Evolutionary conservation across 306 rosid species (phyloP), one percentile per base, ranked within the genome.

Genomic region (Trifolium dubium): DNA sequence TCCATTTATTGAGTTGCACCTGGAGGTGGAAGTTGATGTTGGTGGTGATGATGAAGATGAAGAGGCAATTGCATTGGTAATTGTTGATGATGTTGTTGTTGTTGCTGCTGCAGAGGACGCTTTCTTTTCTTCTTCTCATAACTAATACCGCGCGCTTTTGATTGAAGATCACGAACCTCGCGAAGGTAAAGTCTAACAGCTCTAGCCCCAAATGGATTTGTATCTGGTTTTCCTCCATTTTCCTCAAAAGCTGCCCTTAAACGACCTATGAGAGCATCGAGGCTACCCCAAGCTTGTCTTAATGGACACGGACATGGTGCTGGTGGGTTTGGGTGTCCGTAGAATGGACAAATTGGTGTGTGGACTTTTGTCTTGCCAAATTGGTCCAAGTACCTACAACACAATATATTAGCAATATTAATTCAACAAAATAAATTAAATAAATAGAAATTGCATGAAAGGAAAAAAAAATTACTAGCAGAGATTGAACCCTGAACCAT

Each of bases 291-390:
- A 0, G 99, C 99, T 73, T 95, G 99, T 10, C 97, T 72, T 3
- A 95, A 92, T 3, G 99, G 99, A 56, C 98, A 95, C 31, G 97
- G 98, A 65, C 99, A 95, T 17, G 99, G 98, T 0, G 98, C 99
- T 1, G 99, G 99, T 0, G 99, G 99, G 73, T 87, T 90, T 0
- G 97, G 98, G 31, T 95, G 99, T 1, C 99, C 99, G 35, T 86
- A 95, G 29, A 95, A 95, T 2, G 99, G 98, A 79, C 99, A 95
- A 67, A 95, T 89, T 30, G 93, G 91, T 5, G 88, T 84, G 86
- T 95, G 99, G 18, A 95, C 99, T 77, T 95, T 95, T 2, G 99
- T 95, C 73, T 95, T 95, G 0, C 99, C 99, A 79, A 95, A 95
- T 82, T 95, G 99, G 69, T 95, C 99, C 10, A 95, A 86, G 75